Evolutionary conservation across 2,329 filamentous ascomycete species (phyloP), one percentile per base, ranked within the genome.

Genomic region (Incumbomyces delicatus): DNA sequence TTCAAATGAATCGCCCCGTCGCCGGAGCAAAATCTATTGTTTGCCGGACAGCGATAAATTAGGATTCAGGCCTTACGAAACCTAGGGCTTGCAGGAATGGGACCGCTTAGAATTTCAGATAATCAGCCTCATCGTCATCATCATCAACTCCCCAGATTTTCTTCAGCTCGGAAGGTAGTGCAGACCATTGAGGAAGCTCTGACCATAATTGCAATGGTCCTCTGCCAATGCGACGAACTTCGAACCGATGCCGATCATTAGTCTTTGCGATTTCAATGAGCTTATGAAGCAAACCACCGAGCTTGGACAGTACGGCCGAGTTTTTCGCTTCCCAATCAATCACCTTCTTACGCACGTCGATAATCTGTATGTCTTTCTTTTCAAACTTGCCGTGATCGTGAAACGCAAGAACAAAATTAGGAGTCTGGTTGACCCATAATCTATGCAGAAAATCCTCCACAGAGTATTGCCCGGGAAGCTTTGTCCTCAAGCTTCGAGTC

Each of bases 131-230:
- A 13, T 40, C 37, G 13, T 13, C 13, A 5, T 17, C 16, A 12
- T 35, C 33, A 13, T 42, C 11, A 13, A n/a, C 29, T 14, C 14
- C 14, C 17, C 39, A 42, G 11, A 30, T 4, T 18, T n/a, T 12
- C 39, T 42, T 42, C 27, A 42, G 30, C 13, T 42, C 27, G 10
- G 22, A 29, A 7, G 39, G 39, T 18, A 42, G 30, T 42, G 39
- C 39, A 29, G 39, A 42, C 29, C 39, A 42, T 12, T 27, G 17
- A 13, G 20, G 12, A 12, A 27, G 6, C 17, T 42, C 39, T n/a
- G 39, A 29, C 39, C 39, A 42, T 12, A 44, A 14, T 30, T 44
- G n/a, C 11, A 44, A 16, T 37, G 32, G 17, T 27, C 42, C 42
- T 12, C 6, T n/a, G n/a, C 14, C 33, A 12, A 38, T 35, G 6